Conservation (phyloP, 805 yeast genomes). For the Candida khao-thaluensis region DNA sequence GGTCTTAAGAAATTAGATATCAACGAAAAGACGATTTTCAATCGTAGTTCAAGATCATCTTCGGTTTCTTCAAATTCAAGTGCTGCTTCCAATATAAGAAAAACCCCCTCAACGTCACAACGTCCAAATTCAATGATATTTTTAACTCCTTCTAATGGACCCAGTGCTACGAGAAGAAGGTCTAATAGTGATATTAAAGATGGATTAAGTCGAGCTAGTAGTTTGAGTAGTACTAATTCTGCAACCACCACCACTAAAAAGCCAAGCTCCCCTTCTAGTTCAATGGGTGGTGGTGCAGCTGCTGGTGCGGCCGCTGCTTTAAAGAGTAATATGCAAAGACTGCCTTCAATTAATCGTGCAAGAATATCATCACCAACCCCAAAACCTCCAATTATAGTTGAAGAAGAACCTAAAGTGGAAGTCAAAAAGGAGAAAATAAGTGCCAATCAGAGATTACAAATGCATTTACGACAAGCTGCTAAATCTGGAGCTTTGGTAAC, state of each 20-base stretch:
- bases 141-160: conserved; percentile 12
- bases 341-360: conserved; percentile 7
- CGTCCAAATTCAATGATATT: conserved; percentile 31
- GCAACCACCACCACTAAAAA: background rate
- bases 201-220: conserved; percentile 2
- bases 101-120: conserved; percentile 9
- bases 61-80: conserved; percentile 25
- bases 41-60: conserved; percentile 26
- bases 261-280: background rate
- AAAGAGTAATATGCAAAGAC: conserved; percentile 12
- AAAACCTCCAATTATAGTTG: conserved; percentile 8
- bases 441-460: conserved; percentile 41
- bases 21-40: conserved; percentile 9
- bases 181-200: conserved; percentile 26
- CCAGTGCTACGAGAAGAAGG: conserved; percentile 21
- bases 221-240: conserved; percentile 5
- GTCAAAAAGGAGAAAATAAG: conserved; percentile 22
- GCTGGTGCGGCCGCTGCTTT: conserved; percentile 37
- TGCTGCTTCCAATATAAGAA: conserved; percentile 18
- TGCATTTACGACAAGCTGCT: conserved; percentile 38
- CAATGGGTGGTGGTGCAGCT: conserved; percentile 18
- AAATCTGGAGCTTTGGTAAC: conserved; percentile 37
- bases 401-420: conserved; percentile 11
- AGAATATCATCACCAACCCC: conserved; percentile 12
- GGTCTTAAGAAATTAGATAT: conserved; percentile 19